These are phyloP conservation scores for Delphinella strobiligena DNA, from an alignment of 2,329 filamentous ascomycete genomes.

Conservation along the genomic window DNA sequence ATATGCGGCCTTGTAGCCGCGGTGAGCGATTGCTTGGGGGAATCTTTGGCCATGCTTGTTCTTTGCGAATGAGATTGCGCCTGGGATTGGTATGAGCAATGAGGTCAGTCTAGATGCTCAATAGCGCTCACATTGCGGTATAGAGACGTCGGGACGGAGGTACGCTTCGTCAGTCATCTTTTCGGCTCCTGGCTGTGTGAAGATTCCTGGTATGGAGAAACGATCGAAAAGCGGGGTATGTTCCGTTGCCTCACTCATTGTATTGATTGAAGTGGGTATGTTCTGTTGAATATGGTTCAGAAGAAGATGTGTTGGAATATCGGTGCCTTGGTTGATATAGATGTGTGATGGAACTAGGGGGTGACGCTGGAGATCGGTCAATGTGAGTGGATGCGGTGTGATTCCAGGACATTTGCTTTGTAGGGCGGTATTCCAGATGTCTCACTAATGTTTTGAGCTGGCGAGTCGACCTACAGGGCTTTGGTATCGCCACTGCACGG, in stretches of 20 bases:
- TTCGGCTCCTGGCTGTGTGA: slow-evolving; percentile 10
- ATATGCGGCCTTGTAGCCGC: slow-evolving; percentile 63
- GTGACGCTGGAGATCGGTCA: no score
- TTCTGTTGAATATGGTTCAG: not conserved
- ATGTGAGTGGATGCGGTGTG: no score
- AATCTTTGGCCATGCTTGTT: slow-evolving; percentile 6
- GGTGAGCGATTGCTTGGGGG: slow-evolving; percentile 66
- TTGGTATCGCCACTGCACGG: no score
- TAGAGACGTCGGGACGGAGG: slow-evolving; percentile 1
- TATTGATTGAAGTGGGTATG: no score
- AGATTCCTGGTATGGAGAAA: slow-evolving; percentile 6
- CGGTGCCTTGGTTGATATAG: no score
- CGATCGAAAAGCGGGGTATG: slow-evolving; percentile 6
- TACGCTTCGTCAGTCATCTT: slow-evolving; percentile 9
- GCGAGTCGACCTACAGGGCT: no score
- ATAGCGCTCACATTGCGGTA: slow-evolving; percentile 7
- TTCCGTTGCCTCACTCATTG: slow-evolving; percentile 1
- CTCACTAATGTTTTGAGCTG: no score
- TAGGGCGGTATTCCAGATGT: no score
- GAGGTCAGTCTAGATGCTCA: slow-evolving; percentile 2
- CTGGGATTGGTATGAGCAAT: no score
- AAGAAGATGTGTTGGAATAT: not conserved
- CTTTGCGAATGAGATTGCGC: slow-evolving; percentile 4
- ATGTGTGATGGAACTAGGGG: no score
- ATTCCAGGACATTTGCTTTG: no score